phyloP scores from a whole-genome alignment of 139 green algal genomes.

The Chlorella sp. region DNA sequence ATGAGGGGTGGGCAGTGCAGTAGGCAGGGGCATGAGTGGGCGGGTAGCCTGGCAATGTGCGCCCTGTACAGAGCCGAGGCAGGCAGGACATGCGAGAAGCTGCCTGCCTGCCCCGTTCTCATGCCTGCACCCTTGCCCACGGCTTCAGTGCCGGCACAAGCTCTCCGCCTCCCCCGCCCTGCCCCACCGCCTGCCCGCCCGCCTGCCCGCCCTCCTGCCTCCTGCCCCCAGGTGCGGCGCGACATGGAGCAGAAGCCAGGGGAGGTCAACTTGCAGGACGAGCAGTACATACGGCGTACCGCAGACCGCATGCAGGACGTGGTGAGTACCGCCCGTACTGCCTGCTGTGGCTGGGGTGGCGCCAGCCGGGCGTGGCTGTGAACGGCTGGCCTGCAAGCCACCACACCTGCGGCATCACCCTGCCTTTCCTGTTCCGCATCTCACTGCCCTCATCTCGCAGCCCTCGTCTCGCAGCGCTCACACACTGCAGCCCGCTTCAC shows the following conservation, averaged over 20 bases:
- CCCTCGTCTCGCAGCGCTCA: too few species aligned
- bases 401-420: background rate
- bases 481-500: too few species aligned
- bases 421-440: background rate
- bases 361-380: too few species aligned
- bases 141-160: background rate
- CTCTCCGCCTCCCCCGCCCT: background rate
- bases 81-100: too few species aligned
- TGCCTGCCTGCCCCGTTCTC: background rate
- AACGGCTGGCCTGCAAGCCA: too few species aligned
- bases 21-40: too few species aligned
- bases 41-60: background rate
- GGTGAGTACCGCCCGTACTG: conserved; percentile 8
- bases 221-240: conserved; percentile 38
- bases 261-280: conserved; percentile 61
- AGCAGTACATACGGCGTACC: conserved; percentile 61
- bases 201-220: background rate
- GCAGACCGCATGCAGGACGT: conserved; percentile 77
- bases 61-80: too few species aligned
- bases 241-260: conserved; percentile 52
- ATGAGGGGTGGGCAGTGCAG: background rate
- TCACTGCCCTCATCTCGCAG: background rate
- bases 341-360: background rate
- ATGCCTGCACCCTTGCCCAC: background rate
- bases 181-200: too few species aligned